Base-by-base conservation (phyloP, 495 filamentous ascomycete species). In the Penicillium canariense region DNA sequence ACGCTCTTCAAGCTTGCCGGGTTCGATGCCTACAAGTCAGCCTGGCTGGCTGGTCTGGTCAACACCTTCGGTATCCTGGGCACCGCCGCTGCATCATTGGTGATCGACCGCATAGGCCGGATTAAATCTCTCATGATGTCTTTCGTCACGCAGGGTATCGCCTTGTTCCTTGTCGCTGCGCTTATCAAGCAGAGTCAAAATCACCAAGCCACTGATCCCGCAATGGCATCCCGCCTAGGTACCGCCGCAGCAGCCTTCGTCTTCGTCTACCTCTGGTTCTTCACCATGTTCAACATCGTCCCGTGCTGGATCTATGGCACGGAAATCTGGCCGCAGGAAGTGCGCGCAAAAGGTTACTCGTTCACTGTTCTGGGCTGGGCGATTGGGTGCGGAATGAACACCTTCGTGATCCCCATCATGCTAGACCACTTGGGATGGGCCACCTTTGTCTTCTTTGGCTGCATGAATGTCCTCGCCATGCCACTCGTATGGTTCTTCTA, bases 251-350 rank as follows among this genome's bases (percentile, higher is more conserved):
- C 30, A 20, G 46, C 46, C 14, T 36, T 49, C 30, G 46, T 49
- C n/a, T 49, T 49, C 46, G 31, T 49, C 31, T 49, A 11, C 31
- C 46, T 49, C 46, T 49, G 46, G 46, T 49, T 35, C 46, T 49
- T 49, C 30, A 49, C 46, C 46, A 49, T 49, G 46, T 49, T 49
- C 30, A 49, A 49, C 30, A 49, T 49, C 8, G 46, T 49, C 30
- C 46, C 46, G 35, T 49, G 30, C 18, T 49, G 46, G 46, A 49
- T 49, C 31, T 49, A 49, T 49, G 46, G 30, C 30, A 49, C 46
- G 15, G 46, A 49, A 49, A 49, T 49, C 15, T 49, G 46, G 46
- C 46, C 46, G n/a, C 46, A 49, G 31, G 46, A 49, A 36, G 31
- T 49, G n/a, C 46, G 46, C 3, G 46, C 46, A 22, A 49, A 49